phyloP scores from a whole-genome alignment of 164 flowering plant species.

The Aristolochia contorta region DNA sequence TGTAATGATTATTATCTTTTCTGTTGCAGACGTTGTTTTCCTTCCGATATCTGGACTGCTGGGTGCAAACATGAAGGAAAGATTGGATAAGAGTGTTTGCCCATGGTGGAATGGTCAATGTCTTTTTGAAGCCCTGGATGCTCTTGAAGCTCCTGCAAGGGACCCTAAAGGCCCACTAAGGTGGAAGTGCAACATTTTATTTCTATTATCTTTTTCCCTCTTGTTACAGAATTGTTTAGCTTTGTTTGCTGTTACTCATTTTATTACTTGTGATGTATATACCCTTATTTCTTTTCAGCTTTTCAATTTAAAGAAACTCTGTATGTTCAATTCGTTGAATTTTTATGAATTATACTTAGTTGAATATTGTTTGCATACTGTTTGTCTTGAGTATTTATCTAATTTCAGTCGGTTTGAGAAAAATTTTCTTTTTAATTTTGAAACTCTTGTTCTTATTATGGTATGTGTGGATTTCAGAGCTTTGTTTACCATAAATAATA shows the following conservation, averaged over 20 bases:
- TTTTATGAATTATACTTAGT: no score
- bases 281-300: no score
- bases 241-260: background rate
- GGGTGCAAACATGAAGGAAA: conserved; percentile 73
- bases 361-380: no score
- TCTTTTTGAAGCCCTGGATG: conserved; percentile 90
- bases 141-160: conserved; percentile 63
- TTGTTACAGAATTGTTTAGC: background rate
- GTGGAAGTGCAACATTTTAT: conserved; percentile 18
- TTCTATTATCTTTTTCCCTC: background rate
- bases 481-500: no score
- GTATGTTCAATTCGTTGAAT: no score
- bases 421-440: no score
- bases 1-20: background rate
- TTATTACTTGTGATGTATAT: no score
- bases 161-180: conserved; percentile 94
- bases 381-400: no score
- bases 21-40: conserved; percentile 68
- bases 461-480: no score
- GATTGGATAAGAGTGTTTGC: conserved; percentile 57
- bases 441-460: no score
- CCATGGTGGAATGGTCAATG: conserved; percentile 96
- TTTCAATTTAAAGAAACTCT: no score
- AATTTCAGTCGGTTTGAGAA: no score
- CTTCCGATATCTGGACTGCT: conserved; percentile 88